Evolutionary conservation across 768 basidiomycete genomes (phyloP).

Genomic region (Coprinopsis marcescibilis): DNA sequence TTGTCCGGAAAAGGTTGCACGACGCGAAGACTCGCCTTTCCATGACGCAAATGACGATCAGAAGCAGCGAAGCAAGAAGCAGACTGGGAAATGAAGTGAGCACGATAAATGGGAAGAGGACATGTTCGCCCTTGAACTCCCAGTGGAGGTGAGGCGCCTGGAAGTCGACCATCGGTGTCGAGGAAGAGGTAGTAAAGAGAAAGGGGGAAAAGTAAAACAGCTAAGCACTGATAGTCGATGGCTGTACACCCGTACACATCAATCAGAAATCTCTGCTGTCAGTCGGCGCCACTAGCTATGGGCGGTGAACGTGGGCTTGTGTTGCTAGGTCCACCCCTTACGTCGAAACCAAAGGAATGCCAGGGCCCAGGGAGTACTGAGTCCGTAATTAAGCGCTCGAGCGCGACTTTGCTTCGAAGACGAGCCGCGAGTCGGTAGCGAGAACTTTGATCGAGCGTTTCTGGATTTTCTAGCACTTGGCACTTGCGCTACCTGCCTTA

Average conservation of each 20-base stretch:
- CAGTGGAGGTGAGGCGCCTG: constrained; percentile 33
- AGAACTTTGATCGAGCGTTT: not conserved
- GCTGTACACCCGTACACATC: no score
- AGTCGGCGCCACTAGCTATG: no score
- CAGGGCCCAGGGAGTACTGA: no score
- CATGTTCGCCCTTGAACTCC: constrained; percentile 32
- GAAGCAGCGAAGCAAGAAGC: constrained; percentile 38
- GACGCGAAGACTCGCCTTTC: constrained; percentile 46
- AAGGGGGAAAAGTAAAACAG: no score
- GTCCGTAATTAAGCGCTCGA: no score
- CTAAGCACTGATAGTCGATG: no score
- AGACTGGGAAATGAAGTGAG: constrained; percentile 48
- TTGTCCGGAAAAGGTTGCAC: not conserved
- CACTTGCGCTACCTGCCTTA: not conserved
- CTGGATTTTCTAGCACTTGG: not conserved
- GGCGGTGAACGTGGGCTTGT: no score
- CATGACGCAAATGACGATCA: constrained; percentile 39
- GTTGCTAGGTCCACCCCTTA: no score
- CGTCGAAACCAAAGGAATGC: no score
- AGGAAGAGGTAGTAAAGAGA: no score
- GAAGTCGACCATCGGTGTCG: no score
- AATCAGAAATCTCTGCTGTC: no score
- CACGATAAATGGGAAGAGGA: constrained; percentile 32
- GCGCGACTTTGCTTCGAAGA: not conserved
- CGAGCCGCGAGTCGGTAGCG: not conserved